Evolutionary conservation across 768 basidiomycete genomes (phyloP).

Genomic region (Phylloporus sp.): DNA sequence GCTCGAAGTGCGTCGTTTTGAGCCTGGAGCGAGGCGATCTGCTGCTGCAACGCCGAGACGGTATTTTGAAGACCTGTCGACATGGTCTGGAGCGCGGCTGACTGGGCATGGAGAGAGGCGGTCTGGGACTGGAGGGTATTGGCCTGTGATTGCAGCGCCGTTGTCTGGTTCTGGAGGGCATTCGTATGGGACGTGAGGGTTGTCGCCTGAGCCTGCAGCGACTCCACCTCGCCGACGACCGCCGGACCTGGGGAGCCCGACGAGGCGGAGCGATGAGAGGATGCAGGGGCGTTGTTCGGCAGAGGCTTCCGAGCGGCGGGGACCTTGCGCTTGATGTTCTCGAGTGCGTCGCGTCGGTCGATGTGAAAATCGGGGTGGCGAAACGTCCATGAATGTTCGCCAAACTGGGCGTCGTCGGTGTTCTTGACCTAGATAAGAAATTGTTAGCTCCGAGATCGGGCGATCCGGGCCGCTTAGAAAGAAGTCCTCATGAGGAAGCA

Average conservation of each 20-base stretch:
- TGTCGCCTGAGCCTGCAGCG: conserved; percentile 27
- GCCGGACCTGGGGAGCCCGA: conserved; percentile 26
- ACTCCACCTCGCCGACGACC: conserved; percentile 21
- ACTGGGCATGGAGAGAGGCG: conserved; percentile 33
- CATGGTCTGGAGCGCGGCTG: conserved; percentile 30
- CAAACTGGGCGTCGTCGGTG: conserved; percentile 71
- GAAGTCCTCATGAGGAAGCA: not conserved
- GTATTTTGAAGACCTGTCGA: conserved; percentile 23
- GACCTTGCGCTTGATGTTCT: conserved; percentile 63
- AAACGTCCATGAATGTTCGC: conserved; percentile 54
- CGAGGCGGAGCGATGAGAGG: conserved; percentile 24
- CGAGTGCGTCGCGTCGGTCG: conserved; percentile 50
- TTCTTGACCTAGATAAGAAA: conserved; percentile 60
- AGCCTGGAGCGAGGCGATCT: conserved; percentile 22
- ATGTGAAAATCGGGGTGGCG: conserved; percentile 50
- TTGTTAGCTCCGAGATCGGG: not conserved
- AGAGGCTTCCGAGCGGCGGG: conserved; percentile 33
- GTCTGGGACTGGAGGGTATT: conserved; percentile 28
- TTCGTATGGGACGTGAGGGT: conserved; percentile 28
- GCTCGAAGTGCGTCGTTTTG: conserved; percentile 31
- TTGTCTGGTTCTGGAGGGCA: conserved; percentile 28
- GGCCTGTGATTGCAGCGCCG: conserved; percentile 25
- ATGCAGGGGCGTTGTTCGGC: conserved; percentile 25
- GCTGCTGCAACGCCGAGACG: conserved; percentile 27
- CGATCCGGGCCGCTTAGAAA: conserved; percentile 1